A percentile compares a stretch with the other conserved stretches of the same genome.
phyloP scores from a whole-genome alignment of 305 asterid genomes.

The Fraxinus latifolia region DNA sequence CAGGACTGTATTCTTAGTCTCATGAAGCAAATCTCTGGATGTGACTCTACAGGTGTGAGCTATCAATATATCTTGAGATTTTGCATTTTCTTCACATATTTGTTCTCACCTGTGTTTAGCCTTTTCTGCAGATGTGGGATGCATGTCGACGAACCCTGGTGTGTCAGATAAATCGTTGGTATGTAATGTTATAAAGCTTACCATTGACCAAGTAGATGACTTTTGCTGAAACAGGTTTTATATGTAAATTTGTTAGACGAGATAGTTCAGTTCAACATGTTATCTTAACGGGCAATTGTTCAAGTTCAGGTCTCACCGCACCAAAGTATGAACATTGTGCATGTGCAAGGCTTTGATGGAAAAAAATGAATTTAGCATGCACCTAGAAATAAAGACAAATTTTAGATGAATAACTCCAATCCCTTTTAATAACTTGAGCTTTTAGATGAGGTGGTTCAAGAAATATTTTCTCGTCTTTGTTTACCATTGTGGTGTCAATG shows the following conservation, averaged over 20 bases:
- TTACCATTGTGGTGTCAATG: background rate
- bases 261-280: background rate
- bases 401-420: background rate
- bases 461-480: background rate
- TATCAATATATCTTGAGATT: conserved; percentile 14
- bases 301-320: background rate
- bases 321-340: background rate
- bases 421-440: background rate
- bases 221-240: background rate
- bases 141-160: conserved; percentile 27
- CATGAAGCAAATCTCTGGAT: conserved; percentile 70
- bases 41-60: conserved; percentile 59
- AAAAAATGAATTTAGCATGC: background rate
- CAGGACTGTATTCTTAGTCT: conserved; percentile 69
- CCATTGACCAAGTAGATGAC: background rate
- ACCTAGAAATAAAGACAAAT: background rate
- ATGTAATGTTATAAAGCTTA: conserved; percentile 22
- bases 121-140: conserved; percentile 51
- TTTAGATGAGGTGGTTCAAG: background rate
- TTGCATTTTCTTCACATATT: background rate
- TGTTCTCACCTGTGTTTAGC: conserved; percentile 17
- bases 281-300: background rate
- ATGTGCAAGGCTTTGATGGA: background rate
- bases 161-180: conserved; percentile 69
- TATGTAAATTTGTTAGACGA: background rate